These are phyloP conservation scores for Petunia axillaris DNA, from an alignment of 257 asterid genomes.

Conservation along the genomic window DNA sequence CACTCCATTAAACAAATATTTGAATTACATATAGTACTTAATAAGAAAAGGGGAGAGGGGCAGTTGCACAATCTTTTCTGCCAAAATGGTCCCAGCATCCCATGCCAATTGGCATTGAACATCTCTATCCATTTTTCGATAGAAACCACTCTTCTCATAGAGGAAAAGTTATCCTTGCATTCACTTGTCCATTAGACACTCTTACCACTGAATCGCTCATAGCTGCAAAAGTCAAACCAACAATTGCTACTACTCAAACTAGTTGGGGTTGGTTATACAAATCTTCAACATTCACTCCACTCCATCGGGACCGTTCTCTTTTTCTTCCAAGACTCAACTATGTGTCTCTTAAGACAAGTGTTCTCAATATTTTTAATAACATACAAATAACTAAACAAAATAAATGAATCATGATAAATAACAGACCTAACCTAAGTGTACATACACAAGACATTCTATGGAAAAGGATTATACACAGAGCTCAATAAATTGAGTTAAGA, in stretches of 20 bases:
- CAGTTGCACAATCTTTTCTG: constrained; percentile 14
- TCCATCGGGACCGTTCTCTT: not conserved
- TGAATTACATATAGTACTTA: not conserved
- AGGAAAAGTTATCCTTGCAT: constrained; percentile 7
- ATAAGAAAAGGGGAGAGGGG: not conserved
- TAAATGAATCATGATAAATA: not conserved
- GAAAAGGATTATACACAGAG: not conserved
- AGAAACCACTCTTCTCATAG: constrained; percentile 7
- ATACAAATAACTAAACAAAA: not conserved
- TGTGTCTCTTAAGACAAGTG: not conserved
- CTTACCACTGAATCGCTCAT: not conserved
- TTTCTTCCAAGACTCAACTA: not conserved
- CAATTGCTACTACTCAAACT: not conserved
- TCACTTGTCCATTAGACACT: not conserved
- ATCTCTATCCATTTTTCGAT: not conserved
- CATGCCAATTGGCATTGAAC: not conserved
- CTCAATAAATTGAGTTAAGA: not conserved
- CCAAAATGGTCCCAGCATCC: not conserved
- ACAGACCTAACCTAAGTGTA: constrained; percentile 2
- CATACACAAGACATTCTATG: not conserved
- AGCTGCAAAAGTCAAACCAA: not conserved
- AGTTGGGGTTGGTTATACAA: not conserved
- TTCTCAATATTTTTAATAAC: not conserved
- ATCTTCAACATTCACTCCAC: constrained; percentile 4
- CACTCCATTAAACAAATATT: not conserved